Evolutionary conservation across 2,329 filamentous ascomycete species (phyloP).

Genomic region (Zasmidium cellare): DNA sequence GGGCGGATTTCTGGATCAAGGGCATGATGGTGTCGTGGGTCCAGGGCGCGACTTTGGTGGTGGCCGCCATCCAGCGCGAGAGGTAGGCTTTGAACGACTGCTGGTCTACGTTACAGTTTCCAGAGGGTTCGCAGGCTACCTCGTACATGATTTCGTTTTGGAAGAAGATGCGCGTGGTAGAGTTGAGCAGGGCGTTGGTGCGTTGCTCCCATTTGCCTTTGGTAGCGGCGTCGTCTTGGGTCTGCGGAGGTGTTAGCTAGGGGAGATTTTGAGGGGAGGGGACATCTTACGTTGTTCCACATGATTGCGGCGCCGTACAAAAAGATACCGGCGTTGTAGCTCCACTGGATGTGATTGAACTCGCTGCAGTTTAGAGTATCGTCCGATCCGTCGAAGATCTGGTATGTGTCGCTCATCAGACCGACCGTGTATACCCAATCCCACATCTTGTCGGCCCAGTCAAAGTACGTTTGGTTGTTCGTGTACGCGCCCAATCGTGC

Average conservation of each 20-base stretch:
- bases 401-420: constrained; percentile 53
- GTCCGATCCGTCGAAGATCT: constrained; percentile 49
- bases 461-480: constrained; percentile 56
- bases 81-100: constrained; percentile 52
- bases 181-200: constrained; percentile 27
- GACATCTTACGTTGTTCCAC: constrained; percentile 45
- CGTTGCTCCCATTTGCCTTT: constrained; percentile 24
- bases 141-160: constrained; percentile 45
- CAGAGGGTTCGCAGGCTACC: constrained; percentile 44
- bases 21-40: constrained; percentile 53
- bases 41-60: constrained; percentile 60
- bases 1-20: constrained; percentile 53
- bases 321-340: constrained; percentile 49
- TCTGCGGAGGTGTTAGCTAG: constrained; percentile 19
- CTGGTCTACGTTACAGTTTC: constrained; percentile 48
- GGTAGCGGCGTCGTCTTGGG: constrained; percentile 21
- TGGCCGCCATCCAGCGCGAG: constrained; percentile 52
- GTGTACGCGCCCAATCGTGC: constrained; percentile 44
- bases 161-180: constrained; percentile 41
- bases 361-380: constrained; percentile 45
- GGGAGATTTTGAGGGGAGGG: not conserved
- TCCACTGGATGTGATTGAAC: constrained; percentile 49
- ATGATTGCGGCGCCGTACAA: constrained; percentile 48
- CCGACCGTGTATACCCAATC: constrained; percentile 46
- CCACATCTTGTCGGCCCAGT: constrained; percentile 56